Conservation (phyloP, 2,329 filamentous ascomycete species). For the Pseudogymnoascus sp. region DNA sequence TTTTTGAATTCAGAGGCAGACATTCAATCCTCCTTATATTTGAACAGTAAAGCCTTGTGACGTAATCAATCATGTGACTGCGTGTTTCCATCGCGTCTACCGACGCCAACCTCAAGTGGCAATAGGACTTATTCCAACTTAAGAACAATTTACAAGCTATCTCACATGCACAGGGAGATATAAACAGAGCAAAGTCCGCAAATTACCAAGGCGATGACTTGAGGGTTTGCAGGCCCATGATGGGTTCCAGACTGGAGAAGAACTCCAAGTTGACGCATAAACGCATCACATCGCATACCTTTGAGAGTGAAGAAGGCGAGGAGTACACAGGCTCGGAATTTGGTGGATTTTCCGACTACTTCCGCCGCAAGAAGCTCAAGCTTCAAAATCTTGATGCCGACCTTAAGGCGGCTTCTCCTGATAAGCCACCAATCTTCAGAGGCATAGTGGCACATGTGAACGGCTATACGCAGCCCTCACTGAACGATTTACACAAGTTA, state of each 20-base stretch:
- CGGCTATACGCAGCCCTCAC: slow-evolving; percentile 89
- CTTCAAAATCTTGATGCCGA: slow-evolving; percentile 88
- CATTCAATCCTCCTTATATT: neutral
- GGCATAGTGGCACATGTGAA: slow-evolving; percentile 87
- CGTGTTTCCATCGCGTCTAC: slow-evolving; percentile 5
- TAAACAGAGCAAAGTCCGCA: neutral
- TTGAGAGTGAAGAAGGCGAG: slow-evolving; percentile 75
- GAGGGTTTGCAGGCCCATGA: slow-evolving; percentile 24
- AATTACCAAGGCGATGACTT: neutral
- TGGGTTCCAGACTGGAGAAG: slow-evolving; percentile 55
- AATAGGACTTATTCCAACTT: neutral
- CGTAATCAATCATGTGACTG: slow-evolving; percentile 1
- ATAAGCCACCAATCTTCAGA: slow-evolving; percentile 79
- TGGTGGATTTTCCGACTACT: slow-evolving; percentile 85
- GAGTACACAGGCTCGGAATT: slow-evolving; percentile 86
- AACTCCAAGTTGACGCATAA: slow-evolving; percentile 56
- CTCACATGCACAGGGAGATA: neutral
- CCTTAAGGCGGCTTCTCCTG: slow-evolving; percentile 45
- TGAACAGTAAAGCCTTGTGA: neutral
- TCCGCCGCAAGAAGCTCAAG: slow-evolving; percentile 92
- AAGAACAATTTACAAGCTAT: neutral
- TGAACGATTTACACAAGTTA: slow-evolving; percentile 79
- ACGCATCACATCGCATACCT: slow-evolving; percentile 57
- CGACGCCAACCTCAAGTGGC: neutral
- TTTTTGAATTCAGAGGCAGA: neutral